These are phyloP conservation scores for Aphanomyces cochlioides DNA, from an alignment of 352 stramenopile species.

Conservation along the genomic window DNA sequence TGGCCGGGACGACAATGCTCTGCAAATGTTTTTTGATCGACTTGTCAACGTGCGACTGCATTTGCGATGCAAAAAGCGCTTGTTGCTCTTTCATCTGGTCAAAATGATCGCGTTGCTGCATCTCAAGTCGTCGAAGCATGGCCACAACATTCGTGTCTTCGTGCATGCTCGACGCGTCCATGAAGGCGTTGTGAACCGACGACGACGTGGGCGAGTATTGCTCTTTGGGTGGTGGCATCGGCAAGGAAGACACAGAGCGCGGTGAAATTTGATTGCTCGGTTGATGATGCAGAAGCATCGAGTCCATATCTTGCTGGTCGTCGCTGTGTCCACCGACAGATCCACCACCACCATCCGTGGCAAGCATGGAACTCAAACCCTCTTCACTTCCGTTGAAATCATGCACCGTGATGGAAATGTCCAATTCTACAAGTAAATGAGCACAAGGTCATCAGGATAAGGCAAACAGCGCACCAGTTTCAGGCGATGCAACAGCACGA, in stretches of 20 bases:
- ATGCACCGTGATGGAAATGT: slow-evolving; percentile 26
- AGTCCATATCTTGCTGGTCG: slow-evolving; percentile 45
- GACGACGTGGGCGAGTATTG: slow-evolving; percentile 68
- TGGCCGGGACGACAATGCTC: slow-evolving; percentile 71
- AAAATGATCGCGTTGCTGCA: slow-evolving; percentile 57
- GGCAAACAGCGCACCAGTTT: neutral
- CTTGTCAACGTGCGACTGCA: slow-evolving; percentile 74
- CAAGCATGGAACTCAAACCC: slow-evolving; percentile 26
- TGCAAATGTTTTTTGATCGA: slow-evolving; percentile 82
- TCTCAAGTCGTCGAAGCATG: slow-evolving; percentile 70
- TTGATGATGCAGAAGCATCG: slow-evolving; percentile 29
- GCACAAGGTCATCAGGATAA: neutral
- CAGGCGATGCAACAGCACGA: slow-evolving; percentile 2
- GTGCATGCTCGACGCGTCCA: slow-evolving; percentile 67
- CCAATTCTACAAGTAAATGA: slow-evolving; percentile 10
- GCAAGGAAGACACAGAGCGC: slow-evolving; percentile 34
- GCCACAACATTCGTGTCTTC: slow-evolving; percentile 55
- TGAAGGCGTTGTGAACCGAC: slow-evolving; percentile 63
- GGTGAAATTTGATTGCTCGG: neutral
- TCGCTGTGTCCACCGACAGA: slow-evolving; percentile 21
- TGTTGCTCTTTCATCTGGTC: slow-evolving; percentile 70
- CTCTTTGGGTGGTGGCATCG: slow-evolving; percentile 47
- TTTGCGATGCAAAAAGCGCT: slow-evolving; percentile 50
- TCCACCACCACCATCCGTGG: slow-evolving; percentile 21
- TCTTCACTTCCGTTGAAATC: slow-evolving; percentile 28